A percentile compares a stretch with the other conserved stretches of the same genome.
phyloP scores from a whole-genome alignment of 768 basidiomycete genomes.

The Lactarius tabidus region DNA sequence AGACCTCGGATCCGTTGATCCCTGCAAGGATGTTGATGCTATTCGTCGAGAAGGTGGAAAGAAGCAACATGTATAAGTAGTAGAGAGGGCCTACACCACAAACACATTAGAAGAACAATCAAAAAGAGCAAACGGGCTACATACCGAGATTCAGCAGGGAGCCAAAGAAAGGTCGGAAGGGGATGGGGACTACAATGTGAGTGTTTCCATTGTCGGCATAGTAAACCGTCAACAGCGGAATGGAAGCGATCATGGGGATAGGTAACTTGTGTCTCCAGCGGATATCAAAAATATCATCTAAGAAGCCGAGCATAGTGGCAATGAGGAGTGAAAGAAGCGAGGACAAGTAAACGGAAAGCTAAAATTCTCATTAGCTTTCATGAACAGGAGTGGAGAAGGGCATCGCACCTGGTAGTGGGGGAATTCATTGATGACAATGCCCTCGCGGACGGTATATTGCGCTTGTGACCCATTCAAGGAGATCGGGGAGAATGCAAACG shows the following conservation, averaged over 20 bases:
- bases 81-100: slow-evolving; percentile 73
- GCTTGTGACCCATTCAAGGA: slow-evolving; percentile 46
- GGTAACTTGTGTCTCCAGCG: slow-evolving; percentile 98
- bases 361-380: neutral
- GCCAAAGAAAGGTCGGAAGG: slow-evolving; percentile 67
- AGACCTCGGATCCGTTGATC: slow-evolving; percentile 93
- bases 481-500: slow-evolving; percentile 85
- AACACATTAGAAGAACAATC: slow-evolving; percentile 8
- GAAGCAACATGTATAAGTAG: slow-evolving; percentile 92
- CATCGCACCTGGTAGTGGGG: slow-evolving; percentile 71
- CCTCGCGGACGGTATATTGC: slow-evolving; percentile 45
- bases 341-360: slow-evolving; percentile 92
- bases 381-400: neutral
- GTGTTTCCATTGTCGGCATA: slow-evolving; percentile 94
- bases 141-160: slow-evolving; percentile 84
- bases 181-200: slow-evolving; percentile 87
- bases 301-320: slow-evolving; percentile 90
- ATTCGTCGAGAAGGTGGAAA: slow-evolving; percentile 97
- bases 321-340: slow-evolving; percentile 88
- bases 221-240: slow-evolving; percentile 94
- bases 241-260: slow-evolving; percentile 92
- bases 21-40: slow-evolving; percentile 99
- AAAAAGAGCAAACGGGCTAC: slow-evolving; percentile 26
- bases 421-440: slow-evolving; percentile 63
- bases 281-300: slow-evolving; percentile 98